Percentiles rank a stretch among this genome's conserved stretches.
Conservation (phyloP, 768 basidiomycete species). For the Agaricus sinodeliciosus region DNA sequence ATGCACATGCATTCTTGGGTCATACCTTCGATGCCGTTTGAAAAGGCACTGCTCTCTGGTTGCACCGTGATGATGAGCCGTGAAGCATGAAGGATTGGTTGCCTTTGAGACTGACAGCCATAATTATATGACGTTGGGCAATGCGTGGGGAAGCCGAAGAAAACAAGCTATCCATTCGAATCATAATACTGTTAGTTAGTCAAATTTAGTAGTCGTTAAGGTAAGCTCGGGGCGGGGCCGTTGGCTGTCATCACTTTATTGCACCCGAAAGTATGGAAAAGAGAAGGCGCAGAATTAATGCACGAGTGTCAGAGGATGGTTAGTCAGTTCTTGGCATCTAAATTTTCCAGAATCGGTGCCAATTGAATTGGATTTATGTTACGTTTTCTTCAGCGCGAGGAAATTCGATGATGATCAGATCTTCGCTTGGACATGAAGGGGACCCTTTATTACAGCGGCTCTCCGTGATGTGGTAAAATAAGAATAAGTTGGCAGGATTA, state of each 20-base stretch:
- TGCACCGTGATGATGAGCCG: not conserved
- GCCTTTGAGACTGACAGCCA: not conserved
- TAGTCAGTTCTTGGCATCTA: constrained; percentile 6
- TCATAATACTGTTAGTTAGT: not conserved
- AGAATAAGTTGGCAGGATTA: not conserved
- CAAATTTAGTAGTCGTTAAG: not conserved
- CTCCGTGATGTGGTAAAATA: constrained; percentile 6
- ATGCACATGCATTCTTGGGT: no score
- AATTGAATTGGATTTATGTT: constrained; percentile 9
- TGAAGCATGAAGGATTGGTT: not conserved
- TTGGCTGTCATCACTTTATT: constrained; percentile 3
- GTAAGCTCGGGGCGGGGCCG: constrained; percentile 2
- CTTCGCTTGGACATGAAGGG: constrained; percentile 2
- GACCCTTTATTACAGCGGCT: constrained; percentile 7
- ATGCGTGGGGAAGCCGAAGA: not conserved
- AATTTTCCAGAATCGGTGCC: not conserved
- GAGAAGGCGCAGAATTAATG: constrained; percentile 5
- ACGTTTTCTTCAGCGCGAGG: not conserved
- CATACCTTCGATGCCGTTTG: no score
- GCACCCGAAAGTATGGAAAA: constrained; percentile 9
- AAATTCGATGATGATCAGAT: constrained; percentile 3
- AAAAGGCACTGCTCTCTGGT: no score
- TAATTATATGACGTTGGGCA: not conserved
- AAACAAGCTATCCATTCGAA: not conserved
- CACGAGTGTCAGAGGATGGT: not conserved